A percentile compares a stretch with the other conserved stretches of the same genome.
Conservation (phyloP, 1,284 basidiomycete genomes). For the Macrocystidia cucumis region DNA sequence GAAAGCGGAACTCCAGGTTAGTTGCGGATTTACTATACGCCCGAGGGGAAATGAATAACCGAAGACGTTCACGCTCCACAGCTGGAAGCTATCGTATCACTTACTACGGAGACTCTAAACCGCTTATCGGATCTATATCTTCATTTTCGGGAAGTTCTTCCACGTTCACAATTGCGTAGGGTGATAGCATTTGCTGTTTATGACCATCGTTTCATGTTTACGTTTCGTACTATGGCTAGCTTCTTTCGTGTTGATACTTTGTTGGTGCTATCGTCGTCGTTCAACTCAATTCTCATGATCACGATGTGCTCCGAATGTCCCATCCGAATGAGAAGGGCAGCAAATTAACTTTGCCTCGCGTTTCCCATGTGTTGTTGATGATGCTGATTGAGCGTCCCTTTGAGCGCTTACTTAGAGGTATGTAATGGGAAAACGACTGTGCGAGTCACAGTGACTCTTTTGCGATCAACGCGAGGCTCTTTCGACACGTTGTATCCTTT, state of each 20-base stretch:
- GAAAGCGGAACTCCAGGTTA: slow-evolving; percentile 51
- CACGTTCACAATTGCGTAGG: slow-evolving; percentile 45
- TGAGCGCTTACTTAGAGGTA: too few species aligned
- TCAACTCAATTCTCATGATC: background rate
- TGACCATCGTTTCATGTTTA: too few species aligned
- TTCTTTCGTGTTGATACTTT: slow-evolving; percentile 4
- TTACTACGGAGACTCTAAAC: slow-evolving; percentile 73
- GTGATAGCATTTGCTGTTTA: background rate
- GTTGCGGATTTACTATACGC: background rate
- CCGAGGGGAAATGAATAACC: background rate
- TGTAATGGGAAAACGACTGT: too few species aligned
- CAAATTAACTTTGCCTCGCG: slow-evolving; percentile 20
- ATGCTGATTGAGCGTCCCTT: too few species aligned
- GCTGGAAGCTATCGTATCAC: slow-evolving; percentile 63
- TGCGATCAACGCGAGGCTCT: too few species aligned
- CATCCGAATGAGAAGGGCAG: background rate
- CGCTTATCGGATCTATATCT: slow-evolving; percentile 49
- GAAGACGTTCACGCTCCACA: slow-evolving; percentile 15
- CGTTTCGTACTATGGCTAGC: too few species aligned
- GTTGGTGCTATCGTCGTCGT: background rate
- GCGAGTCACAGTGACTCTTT: too few species aligned
- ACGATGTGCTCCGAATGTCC: background rate
- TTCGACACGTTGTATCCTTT: too few species aligned
- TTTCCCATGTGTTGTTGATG: slow-evolving; percentile 26
- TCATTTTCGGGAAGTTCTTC: slow-evolving; percentile 58